A percentile compares a stretch with the other conserved stretches of the same genome.
These are phyloP conservation scores for Vigna reflexopilosa DNA, from an alignment of 306 rosid species.

Conservation along the genomic window DNA sequence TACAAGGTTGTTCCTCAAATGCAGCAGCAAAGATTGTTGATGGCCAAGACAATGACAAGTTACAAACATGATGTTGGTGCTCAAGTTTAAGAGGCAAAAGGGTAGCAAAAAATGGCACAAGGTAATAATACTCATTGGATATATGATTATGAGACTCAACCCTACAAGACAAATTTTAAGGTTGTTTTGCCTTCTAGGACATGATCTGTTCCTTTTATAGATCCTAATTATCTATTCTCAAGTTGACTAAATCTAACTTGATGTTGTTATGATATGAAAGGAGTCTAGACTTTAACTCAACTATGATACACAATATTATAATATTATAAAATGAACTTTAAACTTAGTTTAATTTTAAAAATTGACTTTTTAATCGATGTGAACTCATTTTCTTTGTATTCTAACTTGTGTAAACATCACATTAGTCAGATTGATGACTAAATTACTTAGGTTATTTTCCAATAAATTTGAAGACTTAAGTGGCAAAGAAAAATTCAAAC, in stretches of 20 bases:
- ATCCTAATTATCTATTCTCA: background rate
- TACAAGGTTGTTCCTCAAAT: constrained; percentile 4
- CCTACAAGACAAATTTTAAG: background rate
- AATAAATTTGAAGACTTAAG: background rate
- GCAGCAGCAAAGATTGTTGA: constrained; percentile 5
- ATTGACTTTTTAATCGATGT: too few species aligned
- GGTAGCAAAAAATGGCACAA: background rate
- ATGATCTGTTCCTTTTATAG: constrained; percentile 7
- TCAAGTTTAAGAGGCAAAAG: constrained; percentile 18
- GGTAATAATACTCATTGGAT: background rate
- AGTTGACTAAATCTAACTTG: background rate
- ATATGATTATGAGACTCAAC: background rate
- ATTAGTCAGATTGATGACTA: background rate
- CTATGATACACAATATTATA: too few species aligned
- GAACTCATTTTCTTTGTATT: too few species aligned
- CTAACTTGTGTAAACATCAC: background rate
- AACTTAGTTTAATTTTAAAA: too few species aligned
- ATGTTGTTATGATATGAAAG: too few species aligned
- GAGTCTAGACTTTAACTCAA: too few species aligned
- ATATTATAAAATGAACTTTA: too few species aligned
- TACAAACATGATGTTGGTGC: background rate
- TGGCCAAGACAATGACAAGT: background rate
- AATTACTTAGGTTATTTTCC: background rate
- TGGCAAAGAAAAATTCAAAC: background rate
- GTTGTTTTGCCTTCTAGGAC: constrained; percentile 18